Evolutionary conservation across 306 rosid genomes (phyloP), one percentile per base, ranked within the genome.

Genomic region (Abrus pulchellus): DNA sequence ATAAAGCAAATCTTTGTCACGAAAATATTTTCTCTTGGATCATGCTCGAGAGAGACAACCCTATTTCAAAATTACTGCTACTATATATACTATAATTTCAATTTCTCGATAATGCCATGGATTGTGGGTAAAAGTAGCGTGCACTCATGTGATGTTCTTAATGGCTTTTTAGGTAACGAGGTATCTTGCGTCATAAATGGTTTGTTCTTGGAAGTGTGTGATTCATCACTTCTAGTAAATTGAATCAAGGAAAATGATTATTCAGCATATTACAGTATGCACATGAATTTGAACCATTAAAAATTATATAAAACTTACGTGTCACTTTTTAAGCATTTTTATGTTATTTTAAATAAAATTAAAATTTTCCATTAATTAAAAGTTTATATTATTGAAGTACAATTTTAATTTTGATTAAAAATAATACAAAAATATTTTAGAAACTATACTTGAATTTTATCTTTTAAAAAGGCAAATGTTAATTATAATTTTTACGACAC

Each of bases 111-210:
- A 33, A 38, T 32, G 27, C 12, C 72, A 32, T 32, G 57, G 32
- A 47, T 3, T 9, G 36, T 63, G 52, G 72, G 47, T 29, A 47
- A 59, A 77, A 50, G 55, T 12, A 61, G 40, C 53, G 30, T 49
- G 73, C 43, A 77, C 32, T 38, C 74, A 36, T 52, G 53, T 38
- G 74, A 43, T 27, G 64, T 9, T 64, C 5, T 49, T 64, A 10
- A 76, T 50, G 40, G 9, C 34, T 75, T 49, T 60, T 47, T 8
- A 52, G 45, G 44, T 49, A 7, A n/a, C 9, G 44, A 57, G 68
- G 28, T 9, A 43, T 57, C 33, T 44, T 30, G 33, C 11, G 10
- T 61, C 56, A 74, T 57, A 43, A 57, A 29, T 72, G 65, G 30
- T 5, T 56, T 73, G 67, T 73, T 33, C 30, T 43, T 74, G 11